phyloP scores from a whole-genome alignment of 2,329 filamentous ascomycete species.

The Leptographium wingfieldii region DNA sequence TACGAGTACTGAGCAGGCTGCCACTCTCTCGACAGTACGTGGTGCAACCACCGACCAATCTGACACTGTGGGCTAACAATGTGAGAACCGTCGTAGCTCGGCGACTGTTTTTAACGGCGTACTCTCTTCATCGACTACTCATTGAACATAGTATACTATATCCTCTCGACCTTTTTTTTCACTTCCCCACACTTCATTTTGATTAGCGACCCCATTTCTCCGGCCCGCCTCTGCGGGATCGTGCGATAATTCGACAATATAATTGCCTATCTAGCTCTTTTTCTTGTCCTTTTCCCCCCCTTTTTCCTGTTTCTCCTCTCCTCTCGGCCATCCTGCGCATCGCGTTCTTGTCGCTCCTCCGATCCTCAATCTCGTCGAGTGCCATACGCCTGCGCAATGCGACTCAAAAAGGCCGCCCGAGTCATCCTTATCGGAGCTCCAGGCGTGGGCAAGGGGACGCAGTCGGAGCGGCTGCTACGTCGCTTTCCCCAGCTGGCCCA shows the following conservation, averaged over 20 bases:
- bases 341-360: background rate
- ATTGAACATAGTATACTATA: background rate
- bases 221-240: background rate
- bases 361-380: background rate
- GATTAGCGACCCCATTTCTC: constrained; percentile 1
- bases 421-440: constrained; percentile 92
- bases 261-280: background rate
- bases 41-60: no score
- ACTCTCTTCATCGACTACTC: no score
- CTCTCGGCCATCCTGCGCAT: background rate
- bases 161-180: background rate
- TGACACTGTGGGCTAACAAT: no score
- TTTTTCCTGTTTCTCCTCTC: background rate
- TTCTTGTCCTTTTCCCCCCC: background rate
- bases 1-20: background rate
- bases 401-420: constrained; percentile 69
- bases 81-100: no score
- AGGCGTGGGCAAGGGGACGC: constrained; percentile 95
- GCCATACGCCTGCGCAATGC: constrained; percentile 30
- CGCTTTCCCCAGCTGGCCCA: constrained; percentile 81
- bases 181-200: background rate
- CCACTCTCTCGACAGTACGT: no score
- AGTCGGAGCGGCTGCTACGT: constrained; percentile 76
- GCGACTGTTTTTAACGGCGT: no score
- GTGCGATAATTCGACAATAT: background rate